Conservation (phyloP, 2,329 filamentous ascomycete genomes). For the Talaromyces sp. region DNA sequence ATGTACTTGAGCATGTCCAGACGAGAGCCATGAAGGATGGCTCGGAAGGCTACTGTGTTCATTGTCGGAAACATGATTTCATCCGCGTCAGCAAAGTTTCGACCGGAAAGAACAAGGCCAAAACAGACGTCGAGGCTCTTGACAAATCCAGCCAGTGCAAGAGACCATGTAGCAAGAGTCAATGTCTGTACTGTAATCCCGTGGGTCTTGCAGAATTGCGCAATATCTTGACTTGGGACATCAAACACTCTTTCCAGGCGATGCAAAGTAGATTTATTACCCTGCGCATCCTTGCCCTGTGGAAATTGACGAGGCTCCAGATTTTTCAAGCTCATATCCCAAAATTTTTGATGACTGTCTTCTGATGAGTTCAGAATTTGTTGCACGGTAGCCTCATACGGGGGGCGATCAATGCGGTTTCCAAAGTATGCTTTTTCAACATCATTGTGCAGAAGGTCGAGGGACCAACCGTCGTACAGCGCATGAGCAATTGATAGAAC, state of each 20-base stretch:
- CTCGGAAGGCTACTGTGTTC: slow-evolving; percentile 77
- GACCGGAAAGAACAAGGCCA: slow-evolving; percentile 76
- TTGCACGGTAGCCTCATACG: slow-evolving; percentile 52
- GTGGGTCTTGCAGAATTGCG: slow-evolving; percentile 58
- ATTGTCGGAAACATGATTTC: slow-evolving; percentile 78
- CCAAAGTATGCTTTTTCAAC: slow-evolving; percentile 60
- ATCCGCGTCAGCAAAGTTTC: slow-evolving; percentile 66
- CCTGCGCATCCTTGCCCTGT: slow-evolving; percentile 14
- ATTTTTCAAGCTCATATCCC: slow-evolving; percentile 62
- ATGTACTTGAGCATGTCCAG: slow-evolving; percentile 64
- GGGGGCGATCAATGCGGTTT: slow-evolving; percentile 36
- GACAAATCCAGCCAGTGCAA: slow-evolving; percentile 60
- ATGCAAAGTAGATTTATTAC: slow-evolving; percentile 17
- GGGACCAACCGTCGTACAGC: slow-evolving; percentile 83
- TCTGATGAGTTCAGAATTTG: slow-evolving; percentile 46
- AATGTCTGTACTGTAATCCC: slow-evolving; percentile 71
- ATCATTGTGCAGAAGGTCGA: slow-evolving; percentile 67
- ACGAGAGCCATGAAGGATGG: slow-evolving; percentile 64
- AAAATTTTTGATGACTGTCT: slow-evolving; percentile 56
- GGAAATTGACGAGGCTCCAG: slow-evolving; percentile 39
- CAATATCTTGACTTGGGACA: slow-evolving; percentile 39
- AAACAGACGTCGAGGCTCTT: slow-evolving; percentile 70
- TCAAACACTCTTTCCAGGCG: slow-evolving; percentile 20
- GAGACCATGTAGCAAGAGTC: slow-evolving; percentile 70
- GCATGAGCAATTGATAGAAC: slow-evolving; percentile 75